These are phyloP conservation scores for Conringia planisiliqua DNA, from an alignment of 345 rosid genomes.

Conservation along the genomic window DNA sequence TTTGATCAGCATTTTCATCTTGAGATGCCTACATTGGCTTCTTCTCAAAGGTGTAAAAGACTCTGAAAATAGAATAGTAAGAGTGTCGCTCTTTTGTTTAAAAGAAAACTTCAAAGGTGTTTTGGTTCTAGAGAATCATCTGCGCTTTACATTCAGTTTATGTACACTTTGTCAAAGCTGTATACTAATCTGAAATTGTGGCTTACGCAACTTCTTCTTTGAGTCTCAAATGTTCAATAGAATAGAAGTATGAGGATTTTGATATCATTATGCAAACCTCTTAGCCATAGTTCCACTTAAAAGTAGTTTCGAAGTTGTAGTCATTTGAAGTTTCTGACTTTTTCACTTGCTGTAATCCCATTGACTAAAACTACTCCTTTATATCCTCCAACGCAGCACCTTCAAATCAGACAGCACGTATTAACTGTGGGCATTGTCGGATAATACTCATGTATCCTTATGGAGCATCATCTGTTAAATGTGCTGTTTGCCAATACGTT, in stretches of 20 bases:
- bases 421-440: conserved; percentile 72
- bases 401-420: conserved; percentile 55
- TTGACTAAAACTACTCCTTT: not conserved
- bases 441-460: conserved; percentile 67
- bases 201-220: not conserved
- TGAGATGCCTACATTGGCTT: not conserved
- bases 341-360: not conserved
- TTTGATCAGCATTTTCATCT: not conserved
- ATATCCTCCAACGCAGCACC: not conserved
- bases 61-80: no score
- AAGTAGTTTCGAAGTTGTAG: not conserved
- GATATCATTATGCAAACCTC: not conserved
- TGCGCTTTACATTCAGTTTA: not conserved
- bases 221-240: not conserved
- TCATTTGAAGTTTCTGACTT: not conserved
- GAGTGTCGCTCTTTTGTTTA: not conserved
- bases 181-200: not conserved
- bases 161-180: not conserved
- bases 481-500: conserved; percentile 74
- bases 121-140: not conserved
- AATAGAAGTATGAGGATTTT: not conserved
- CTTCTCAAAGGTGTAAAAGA: not conserved
- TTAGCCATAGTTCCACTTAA: not conserved
- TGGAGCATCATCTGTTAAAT: conserved; percentile 83
- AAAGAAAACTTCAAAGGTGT: no score